A percentile compares a stretch with the other conserved stretches of the same genome.
These are phyloP conservation scores for Inosperma sp. DNA, from an alignment of 768 basidiomycete genomes.

Conservation along the genomic window DNA sequence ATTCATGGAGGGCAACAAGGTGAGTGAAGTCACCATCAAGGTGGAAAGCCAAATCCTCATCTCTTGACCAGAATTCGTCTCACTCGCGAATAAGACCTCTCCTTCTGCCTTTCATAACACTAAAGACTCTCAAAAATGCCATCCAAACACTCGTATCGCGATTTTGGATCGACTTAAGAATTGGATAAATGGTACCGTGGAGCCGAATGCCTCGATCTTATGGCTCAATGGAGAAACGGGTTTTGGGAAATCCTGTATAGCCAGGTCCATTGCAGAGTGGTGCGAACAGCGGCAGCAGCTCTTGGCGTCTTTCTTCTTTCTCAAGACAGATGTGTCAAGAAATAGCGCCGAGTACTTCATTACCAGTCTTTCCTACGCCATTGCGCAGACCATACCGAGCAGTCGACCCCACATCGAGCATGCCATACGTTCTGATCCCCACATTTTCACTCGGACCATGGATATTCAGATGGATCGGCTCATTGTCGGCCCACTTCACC, in stretches of 20 bases:
- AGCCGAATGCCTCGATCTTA: background rate
- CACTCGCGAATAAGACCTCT: background rate
- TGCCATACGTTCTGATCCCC: constrained; percentile 5
- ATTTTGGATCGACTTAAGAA: background rate
- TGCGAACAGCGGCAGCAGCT: constrained; percentile 12
- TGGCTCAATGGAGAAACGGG: constrained; percentile 24
- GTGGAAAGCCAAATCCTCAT: background rate
- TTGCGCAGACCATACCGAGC: constrained; percentile 13
- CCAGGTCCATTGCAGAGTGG: constrained; percentile 20
- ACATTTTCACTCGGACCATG: constrained; percentile 8
- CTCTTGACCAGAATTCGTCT: background rate
- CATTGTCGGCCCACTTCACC: constrained; percentile 7
- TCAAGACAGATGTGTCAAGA: constrained; percentile 24
- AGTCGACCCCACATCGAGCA: constrained; percentile 7
- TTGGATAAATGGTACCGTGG: background rate
- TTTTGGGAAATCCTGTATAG: constrained; percentile 23
- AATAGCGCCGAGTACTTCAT: constrained; percentile 23
- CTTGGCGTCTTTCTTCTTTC: constrained; percentile 35
- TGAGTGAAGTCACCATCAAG: background rate
- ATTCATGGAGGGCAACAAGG: background rate
- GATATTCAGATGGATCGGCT: constrained; percentile 3
- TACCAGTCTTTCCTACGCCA: constrained; percentile 27
- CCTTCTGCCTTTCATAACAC: background rate
- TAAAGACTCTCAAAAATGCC: constrained; percentile 3
- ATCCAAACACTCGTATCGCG: constrained; percentile 2